phyloP scores from a whole-genome alignment of 1,139 yeast genomes.

The Spencermartinsiella ligniputridi region DNA sequence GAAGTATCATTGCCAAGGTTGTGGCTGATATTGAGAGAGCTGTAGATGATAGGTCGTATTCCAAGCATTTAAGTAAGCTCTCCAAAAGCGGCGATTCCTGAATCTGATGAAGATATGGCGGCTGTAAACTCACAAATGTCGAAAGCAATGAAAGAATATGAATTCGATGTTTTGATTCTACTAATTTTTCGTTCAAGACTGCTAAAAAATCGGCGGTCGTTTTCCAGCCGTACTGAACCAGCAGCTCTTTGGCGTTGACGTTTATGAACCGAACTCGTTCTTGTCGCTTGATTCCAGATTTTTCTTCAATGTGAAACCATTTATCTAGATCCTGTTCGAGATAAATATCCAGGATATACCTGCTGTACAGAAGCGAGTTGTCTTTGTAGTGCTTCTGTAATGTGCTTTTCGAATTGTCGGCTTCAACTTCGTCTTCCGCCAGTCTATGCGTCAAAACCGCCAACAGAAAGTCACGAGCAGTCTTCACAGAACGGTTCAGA shows the following conservation, averaged over 20 bases:
- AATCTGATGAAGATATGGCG: slow-evolving; percentile 37
- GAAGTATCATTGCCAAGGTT: slow-evolving; percentile 50
- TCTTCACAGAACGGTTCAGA: slow-evolving; percentile 36
- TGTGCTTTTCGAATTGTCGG: slow-evolving; percentile 9
- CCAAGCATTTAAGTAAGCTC: slow-evolving; percentile 41
- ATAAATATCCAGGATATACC: slow-evolving; percentile 23
- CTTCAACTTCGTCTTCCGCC: slow-evolving; percentile 21
- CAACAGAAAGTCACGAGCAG: slow-evolving; percentile 42
- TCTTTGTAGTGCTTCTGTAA: slow-evolving; percentile 18
- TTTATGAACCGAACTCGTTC: slow-evolving; percentile 50
- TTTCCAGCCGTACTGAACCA: slow-evolving; percentile 40
- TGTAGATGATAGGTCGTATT: slow-evolving; percentile 44
- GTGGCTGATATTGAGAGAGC: slow-evolving; percentile 43
- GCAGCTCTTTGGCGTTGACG: slow-evolving; percentile 40
- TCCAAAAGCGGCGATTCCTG: slow-evolving; percentile 39
- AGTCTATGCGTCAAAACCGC: slow-evolving; percentile 31
- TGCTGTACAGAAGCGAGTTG: slow-evolving; percentile 14
- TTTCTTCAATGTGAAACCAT: slow-evolving; percentile 8
- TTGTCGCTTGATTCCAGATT: slow-evolving; percentile 24
- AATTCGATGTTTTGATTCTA: slow-evolving; percentile 34
- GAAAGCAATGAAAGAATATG: slow-evolving; percentile 37
- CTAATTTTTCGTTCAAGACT: slow-evolving; percentile 36
- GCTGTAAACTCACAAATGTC: slow-evolving; percentile 27
- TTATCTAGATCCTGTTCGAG: slow-evolving; percentile 13
- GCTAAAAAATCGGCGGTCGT: slow-evolving; percentile 36